Base-by-base conservation (phyloP, 2,329 filamentous ascomycete genomes). In the Onygenales sp. region DNA sequence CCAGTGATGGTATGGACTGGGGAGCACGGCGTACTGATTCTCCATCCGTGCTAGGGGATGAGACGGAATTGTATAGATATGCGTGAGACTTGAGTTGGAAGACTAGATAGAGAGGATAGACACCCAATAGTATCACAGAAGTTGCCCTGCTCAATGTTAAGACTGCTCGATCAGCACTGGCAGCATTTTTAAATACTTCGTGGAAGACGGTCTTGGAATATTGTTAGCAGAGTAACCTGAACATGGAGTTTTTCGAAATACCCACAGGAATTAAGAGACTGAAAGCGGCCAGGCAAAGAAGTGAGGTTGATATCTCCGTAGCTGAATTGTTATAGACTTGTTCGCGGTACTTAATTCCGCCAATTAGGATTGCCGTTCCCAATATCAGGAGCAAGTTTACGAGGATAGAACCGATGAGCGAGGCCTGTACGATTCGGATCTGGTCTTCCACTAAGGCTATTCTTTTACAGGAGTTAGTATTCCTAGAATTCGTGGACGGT, bases 251-350 rank as follows among this genome's bases (percentile, higher is more conserved):
- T 14, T 4, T 11, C 10, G 33, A 11, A 21, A 9, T 41, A 17
- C 81, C 61, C 70, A 86, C 85, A 1, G 90, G 90, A 10, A 95
- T 73, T 32, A 95, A 79, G 21, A 95, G 76, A 74, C 89, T 95
- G 71, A 89, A 91, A 56, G 95, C 91, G 65, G 87, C 91, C 69
- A 95, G 71, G 75, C 89, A 94, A 60, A 96, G 80, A 61, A 96
- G 77, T 72, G 89, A 95, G 50, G 91, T 91, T 67, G 89, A 95
- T 89, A 95, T 95, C 68, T 96, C 89, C 0, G 90, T 95, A 54
- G 95, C 89, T 21, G 89, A 95, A 72, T 84, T 93, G 72, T 96
- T 96, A 73, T 95, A 96, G 58, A 95, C 82, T 75, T 95, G 90
- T 73, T 95, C 90, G 67, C 87, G 85, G 69, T 83, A 95, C 57